These are phyloP conservation scores for Thermothielavioides terrestris DNA, from an alignment of 495 filamentous ascomycete genomes.

Conservation along the genomic window DNA sequence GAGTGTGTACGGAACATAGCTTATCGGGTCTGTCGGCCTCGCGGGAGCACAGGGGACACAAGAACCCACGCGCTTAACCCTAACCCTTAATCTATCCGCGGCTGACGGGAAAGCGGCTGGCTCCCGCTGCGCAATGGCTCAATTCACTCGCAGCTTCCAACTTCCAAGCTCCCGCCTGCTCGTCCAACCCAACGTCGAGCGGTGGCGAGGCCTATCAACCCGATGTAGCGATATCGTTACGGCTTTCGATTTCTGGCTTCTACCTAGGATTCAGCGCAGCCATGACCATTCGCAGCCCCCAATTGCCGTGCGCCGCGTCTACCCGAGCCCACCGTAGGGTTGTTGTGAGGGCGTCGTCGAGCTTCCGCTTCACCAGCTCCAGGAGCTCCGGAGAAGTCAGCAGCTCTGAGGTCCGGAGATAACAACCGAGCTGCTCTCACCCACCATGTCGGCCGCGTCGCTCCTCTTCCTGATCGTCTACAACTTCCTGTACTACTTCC, in stretches of 20 bases:
- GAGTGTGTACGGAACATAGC: too few species aligned
- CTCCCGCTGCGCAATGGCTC: too few species aligned
- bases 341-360: neutral
- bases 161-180: neutral
- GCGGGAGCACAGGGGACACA: too few species aligned
- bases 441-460: conserved; percentile 24
- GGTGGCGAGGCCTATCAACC: neutral
- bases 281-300: conserved; percentile 5
- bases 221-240: neutral
- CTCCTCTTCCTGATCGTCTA: conserved; percentile 70
- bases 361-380: neutral
- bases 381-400: neutral
- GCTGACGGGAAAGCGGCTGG: too few species aligned
- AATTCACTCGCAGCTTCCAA: neutral
- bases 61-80: too few species aligned
- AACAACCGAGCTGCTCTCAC: neutral
- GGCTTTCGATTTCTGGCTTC: neutral
- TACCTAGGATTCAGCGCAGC: neutral
- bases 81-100: too few species aligned
- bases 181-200: neutral
- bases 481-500: conserved; percentile 65
- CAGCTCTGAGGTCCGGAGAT: too few species aligned
- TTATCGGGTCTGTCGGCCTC: too few species aligned
- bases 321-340: conserved; percentile 4
- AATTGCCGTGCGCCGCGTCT: conserved; percentile 3